Evolutionary conservation across 1,284 basidiomycete genomes (phyloP), one percentile per base, ranked within the genome.

Genomic region (Melanopsichium pennsylvanicum): DNA sequence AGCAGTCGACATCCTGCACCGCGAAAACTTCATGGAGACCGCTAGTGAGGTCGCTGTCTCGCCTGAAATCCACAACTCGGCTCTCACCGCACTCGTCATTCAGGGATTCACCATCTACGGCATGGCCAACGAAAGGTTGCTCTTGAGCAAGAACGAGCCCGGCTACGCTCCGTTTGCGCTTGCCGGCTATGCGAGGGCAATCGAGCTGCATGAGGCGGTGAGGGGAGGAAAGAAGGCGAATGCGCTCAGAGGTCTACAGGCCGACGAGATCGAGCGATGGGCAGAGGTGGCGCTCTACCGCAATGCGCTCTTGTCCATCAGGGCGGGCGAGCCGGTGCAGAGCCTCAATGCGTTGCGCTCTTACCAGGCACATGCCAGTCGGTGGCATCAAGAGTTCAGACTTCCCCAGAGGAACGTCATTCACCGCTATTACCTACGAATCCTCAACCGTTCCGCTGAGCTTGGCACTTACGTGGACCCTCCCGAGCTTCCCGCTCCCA

Each of bases 211-310:
- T 50, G 78, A 80, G 50, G 46, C 47, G 3, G 48, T 78, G 29
- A 64, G 79, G 27, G 76, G 78, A 21, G 68, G 72, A 44, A 73
- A 75, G 42, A 56, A 62, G 32, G 64, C 72, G 16, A 71, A 74
- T 22, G 76, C 70, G 3, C 64, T 78, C 29, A 68, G 71, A 3
- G 76, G 74, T n/a, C 27, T 72, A 41, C 71, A 68, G 15, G 69
- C 73, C 18, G 78, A 79, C 46, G 79, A 80, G 57, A 68, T 78
- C 43, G 79, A 79, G 60, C 57, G 71, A 38, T 81, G 79, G 79
- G 66, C 51, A 29, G 79, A 79, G 64, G 50, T 50, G 10, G 79
- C 79, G 0, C 70, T 81, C 21, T 81, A 81, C 60, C 73, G 76
- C 46, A 73, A 72, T 22, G 72, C 76, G 13, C 62, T 81, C 2